Evolutionary conservation across 1,284 basidiomycete genomes (phyloP).

Genomic region (Sphagnurus paluster): DNA sequence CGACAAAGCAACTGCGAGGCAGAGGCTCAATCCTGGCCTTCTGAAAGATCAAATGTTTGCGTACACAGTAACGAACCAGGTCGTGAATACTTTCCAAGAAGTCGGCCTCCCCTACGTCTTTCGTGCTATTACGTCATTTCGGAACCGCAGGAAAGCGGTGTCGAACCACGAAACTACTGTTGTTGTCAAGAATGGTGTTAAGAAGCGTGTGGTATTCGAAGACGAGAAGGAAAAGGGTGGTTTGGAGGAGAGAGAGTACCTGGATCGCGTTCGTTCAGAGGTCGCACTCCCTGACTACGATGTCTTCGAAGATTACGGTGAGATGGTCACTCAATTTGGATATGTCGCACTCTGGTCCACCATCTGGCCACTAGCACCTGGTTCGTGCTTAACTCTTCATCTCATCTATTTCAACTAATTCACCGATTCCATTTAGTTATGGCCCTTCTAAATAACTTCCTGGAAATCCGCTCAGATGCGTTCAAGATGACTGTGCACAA

Average conservation of each 20-base stretch:
- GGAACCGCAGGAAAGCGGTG: slow-evolving; percentile 31
- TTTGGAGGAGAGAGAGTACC: slow-evolving; percentile 67
- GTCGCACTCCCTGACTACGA: slow-evolving; percentile 82
- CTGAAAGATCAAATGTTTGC: slow-evolving; percentile 95
- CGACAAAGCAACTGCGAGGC: slow-evolving; percentile 45
- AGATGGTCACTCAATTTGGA: slow-evolving; percentile 96
- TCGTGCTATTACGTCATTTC: slow-evolving; percentile 57
- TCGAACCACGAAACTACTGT: slow-evolving; percentile 28
- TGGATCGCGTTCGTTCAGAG: slow-evolving; percentile 79
- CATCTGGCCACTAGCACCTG: slow-evolving; percentile 93
- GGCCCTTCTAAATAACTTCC: slow-evolving; percentile 83
- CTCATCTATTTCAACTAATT: slow-evolving; percentile 1
- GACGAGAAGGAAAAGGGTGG: slow-evolving; percentile 62
- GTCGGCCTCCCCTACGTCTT: slow-evolving; percentile 82
- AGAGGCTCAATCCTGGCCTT: slow-evolving; percentile 66
- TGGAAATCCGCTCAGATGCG: slow-evolving; percentile 92
- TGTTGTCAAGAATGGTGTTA: slow-evolving; percentile 39
- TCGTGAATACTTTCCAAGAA: slow-evolving; percentile 81
- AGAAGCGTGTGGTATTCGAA: slow-evolving; percentile 75
- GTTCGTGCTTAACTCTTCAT: slow-evolving; percentile 37
- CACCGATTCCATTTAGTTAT: slow-evolving; percentile 45
- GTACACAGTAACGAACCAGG: slow-evolving; percentile 91
- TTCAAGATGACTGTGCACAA: slow-evolving; percentile 92
- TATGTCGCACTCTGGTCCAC: slow-evolving; percentile 91
- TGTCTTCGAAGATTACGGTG: slow-evolving; percentile 84